Evolutionary conservation across 164 flowering plant genomes (phyloP).

Genomic region (Platanus orientalis): DNA sequence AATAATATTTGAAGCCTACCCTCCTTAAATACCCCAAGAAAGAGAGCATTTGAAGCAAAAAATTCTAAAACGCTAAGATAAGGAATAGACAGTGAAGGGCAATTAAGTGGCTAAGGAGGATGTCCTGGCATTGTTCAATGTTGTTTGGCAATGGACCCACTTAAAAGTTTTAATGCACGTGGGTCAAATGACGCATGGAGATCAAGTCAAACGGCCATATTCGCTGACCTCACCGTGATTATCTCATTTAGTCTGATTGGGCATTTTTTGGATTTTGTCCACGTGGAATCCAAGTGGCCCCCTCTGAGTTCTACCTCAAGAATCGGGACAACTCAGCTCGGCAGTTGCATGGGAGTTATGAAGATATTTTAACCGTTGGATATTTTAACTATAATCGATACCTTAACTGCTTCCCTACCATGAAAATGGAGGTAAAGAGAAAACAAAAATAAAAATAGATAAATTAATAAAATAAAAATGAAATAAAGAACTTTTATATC

Average conservation of each 20-base stretch:
- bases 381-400: neutral
- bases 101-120: neutral
- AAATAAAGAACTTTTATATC: too few relatives aligned
- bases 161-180: conserved; percentile 22
- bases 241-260: conserved; percentile 7
- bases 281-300: neutral
- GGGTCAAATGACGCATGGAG: conserved; percentile 35
- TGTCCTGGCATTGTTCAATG: neutral
- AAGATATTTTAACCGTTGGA: neutral
- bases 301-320: too few relatives aligned
- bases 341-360: neutral
- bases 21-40: neutral
- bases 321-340: neutral
- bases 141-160: conserved; percentile 4
- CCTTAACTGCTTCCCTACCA: too few relatives aligned
- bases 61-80: neutral
- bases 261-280: neutral
- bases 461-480: too few relatives aligned
- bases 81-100: neutral
- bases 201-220: conserved; percentile 21
- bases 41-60: neutral
- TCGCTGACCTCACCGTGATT: conserved; percentile 18
- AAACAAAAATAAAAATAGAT: too few relatives aligned
- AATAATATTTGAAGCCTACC: neutral
- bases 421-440: too few relatives aligned